Conservation (phyloP, 2,329 filamentous ascomycete genomes). For the Fusarium caatingaense region DNA sequence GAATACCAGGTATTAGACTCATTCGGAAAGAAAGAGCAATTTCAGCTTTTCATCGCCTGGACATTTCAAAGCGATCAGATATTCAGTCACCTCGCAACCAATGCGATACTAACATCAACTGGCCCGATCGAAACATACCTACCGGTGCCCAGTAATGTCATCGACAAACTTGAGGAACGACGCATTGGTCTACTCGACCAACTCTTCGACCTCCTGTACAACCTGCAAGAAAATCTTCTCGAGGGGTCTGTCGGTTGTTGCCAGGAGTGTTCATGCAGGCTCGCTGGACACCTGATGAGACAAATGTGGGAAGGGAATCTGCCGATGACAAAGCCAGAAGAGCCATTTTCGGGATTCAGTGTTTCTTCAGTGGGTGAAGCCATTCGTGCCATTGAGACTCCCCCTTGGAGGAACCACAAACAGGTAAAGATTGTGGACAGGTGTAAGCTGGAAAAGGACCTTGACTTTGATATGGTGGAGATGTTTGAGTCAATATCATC, state of each 20-base stretch:
- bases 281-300: neutral
- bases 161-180: neutral
- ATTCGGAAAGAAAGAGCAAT: neutral
- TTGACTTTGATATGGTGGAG: too few species aligned
- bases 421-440: too few species aligned
- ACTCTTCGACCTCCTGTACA: neutral
- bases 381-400: neutral
- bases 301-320: neutral
- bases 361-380: neutral
- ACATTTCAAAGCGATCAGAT: accelerated
- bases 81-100: accelerated
- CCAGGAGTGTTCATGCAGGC: neutral
- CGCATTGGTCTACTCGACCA: neutral
- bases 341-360: neutral
- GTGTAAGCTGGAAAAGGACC: too few species aligned
- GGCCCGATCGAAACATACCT: neutral
- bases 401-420: accelerated
- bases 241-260: neutral
- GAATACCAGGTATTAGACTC: neutral
- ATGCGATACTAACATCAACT: neutral
- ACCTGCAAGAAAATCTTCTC: neutral
- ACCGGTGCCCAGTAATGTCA: too few species aligned
- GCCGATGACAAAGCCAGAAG: neutral
- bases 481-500: too few species aligned
- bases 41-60: neutral